phyloP scores from a whole-genome alignment of 139 green algal species.

The Picochlorum sp. region DNA sequence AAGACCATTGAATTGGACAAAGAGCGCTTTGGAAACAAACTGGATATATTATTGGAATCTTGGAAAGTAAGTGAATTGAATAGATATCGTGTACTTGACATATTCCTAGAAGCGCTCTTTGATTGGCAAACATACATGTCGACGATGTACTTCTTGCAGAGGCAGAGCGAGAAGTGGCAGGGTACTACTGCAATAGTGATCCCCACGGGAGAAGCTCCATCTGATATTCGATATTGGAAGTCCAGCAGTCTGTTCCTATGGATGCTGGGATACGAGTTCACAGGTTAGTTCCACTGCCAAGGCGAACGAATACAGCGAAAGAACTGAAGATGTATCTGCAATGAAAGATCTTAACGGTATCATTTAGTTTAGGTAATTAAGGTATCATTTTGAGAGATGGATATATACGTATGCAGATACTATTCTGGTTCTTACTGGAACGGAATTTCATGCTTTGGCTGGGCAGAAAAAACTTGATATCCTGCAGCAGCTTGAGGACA shows the following conservation, averaged over 20 bases:
- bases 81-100: no score
- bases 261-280: conserved; percentile 90
- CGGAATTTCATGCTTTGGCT: conserved; percentile 61
- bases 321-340: neutral
- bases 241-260: conserved; percentile 80
- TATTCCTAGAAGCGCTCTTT: no score
- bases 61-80: conserved; percentile 43
- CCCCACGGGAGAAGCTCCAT: conserved; percentile 20
- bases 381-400: neutral
- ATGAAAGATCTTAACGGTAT: no score
- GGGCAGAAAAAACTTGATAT: conserved; percentile 81
- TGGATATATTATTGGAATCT: conserved; percentile 44
- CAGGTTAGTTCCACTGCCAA: conserved; percentile 34
- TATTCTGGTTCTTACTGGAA: conserved; percentile 68
- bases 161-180: neutral
- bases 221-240: conserved; percentile 81
- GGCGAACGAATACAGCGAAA: neutral
- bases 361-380: neutral
- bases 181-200: conserved; percentile 32
- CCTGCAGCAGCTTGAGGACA: conserved; percentile 41
- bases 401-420: conserved; percentile 59
- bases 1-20: conserved; percentile 36
- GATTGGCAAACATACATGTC: neutral
- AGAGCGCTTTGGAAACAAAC: conserved; percentile 29
- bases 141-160: neutral